A percentile compares a stretch with the other conserved stretches of the same genome.
Conservation (phyloP, 345 rosid species). For the Trapa incisa region DNA sequence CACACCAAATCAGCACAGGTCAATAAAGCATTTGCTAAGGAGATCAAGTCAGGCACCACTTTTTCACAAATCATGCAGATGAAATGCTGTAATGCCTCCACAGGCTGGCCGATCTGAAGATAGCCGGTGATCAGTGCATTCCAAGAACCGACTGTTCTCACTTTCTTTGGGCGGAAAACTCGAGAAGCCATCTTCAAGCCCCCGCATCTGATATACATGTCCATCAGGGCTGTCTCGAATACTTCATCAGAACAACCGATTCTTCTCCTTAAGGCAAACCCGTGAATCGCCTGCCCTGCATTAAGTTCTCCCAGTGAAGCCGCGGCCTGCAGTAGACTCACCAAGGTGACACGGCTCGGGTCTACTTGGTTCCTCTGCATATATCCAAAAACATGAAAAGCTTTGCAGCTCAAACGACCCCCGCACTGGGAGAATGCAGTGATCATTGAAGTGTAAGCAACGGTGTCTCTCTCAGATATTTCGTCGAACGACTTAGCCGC, state of each 20-base stretch:
- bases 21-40: background rate
- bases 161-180: background rate
- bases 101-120: background rate
- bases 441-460: background rate
- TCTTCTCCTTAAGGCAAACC: constrained; percentile 22
- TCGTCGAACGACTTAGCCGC: background rate
- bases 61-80: background rate
- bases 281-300: constrained; percentile 22
- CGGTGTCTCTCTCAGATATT: background rate
- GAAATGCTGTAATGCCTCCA: background rate
- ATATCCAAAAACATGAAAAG: background rate
- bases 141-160: background rate
- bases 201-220: constrained; percentile 26
- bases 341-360: background rate
- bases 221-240: constrained; percentile 24
- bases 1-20: constrained; percentile 19
- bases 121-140: background rate
- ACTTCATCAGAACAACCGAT: constrained; percentile 23
- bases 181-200: constrained; percentile 8
- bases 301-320: background rate
- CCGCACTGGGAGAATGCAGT: background rate
- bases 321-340: background rate
- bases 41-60: background rate
- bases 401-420: background rate
- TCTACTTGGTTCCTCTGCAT: background rate